Evolutionary conservation across 345 rosid species (phyloP).

Genomic region (Barbarea vulgaris): DNA sequence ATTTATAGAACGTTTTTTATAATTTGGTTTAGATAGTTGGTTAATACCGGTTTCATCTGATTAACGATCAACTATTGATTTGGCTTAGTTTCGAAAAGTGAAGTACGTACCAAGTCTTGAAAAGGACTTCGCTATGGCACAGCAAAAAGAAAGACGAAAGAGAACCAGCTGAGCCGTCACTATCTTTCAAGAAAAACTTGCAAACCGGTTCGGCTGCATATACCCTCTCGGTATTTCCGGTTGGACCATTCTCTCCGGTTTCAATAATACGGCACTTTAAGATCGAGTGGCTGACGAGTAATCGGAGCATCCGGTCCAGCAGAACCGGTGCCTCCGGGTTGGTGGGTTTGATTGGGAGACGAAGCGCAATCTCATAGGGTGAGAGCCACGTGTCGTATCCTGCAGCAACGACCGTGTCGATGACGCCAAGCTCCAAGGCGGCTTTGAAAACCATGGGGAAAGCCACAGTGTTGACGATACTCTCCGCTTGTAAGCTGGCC

Average conservation of each 20-base stretch:
- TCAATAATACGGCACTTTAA: constrained; percentile 43
- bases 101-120: constrained; percentile 35
- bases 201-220: constrained; percentile 41
- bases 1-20: background rate
- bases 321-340: constrained; percentile 50
- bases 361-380: constrained; percentile 45
- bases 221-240: constrained; percentile 11
- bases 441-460: constrained; percentile 57
- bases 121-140: constrained; percentile 20
- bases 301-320: constrained; percentile 56
- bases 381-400: constrained; percentile 45
- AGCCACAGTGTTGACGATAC: constrained; percentile 31
- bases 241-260: background rate
- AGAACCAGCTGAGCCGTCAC: constrained; percentile 35
- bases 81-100: background rate
- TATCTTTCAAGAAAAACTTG: constrained; percentile 33
- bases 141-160: constrained; percentile 28
- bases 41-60: background rate
- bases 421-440: constrained; percentile 54
- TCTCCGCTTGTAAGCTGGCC: constrained; percentile 35
- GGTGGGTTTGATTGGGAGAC: constrained; percentile 39
- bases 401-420: constrained; percentile 47
- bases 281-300: constrained; percentile 53
- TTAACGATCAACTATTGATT: background rate
- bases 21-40: background rate